Evolutionary conservation across 495 filamentous ascomycete genomes (phyloP), one percentile per base, ranked within the genome.

Genomic region (Lepidopterella palustris): DNA sequence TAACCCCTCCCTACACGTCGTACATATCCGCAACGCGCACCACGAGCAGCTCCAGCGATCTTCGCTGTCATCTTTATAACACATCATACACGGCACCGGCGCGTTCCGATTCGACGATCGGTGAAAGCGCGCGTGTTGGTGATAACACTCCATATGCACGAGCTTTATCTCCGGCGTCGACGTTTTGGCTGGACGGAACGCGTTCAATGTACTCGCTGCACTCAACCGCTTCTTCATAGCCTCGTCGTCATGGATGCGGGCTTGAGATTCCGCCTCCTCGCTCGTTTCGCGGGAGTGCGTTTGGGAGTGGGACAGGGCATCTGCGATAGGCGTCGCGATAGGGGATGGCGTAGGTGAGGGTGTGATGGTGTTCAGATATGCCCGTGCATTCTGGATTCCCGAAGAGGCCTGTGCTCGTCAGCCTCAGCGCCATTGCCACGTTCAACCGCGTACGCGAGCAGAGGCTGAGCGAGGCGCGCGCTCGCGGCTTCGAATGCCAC

Each of bases 361-460:
- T 24, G 60, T 62, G 29, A 62, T 52, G 15, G 54, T 62, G 25
- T 40, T 61, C 52, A 61, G 42, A 11, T 28, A 27, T 31, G 55
- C 26, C 21, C 21, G 21, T 11, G 25, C 21, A 42, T 28, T 39
- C 18, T 50, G 26, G 4, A 27, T 26, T 58, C 15, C 32, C 31
- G 54, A 45, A 45, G 27, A 45, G 21, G n/a, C 32, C 54, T 45
- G 31, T 31, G 15, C 18, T 50, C 45, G 55, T 45, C 25, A 59
- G 49, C 47, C 15, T 50, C 20, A 24, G 21, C 25, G 20, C n/a
- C n/a, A n/a, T n/a, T n/a, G n/a, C n/a, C n/a, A n/a, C n/a, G n/a
- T n/a, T n/a, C n/a, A n/a, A 13, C 18, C 26, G 24, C 47, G 25
- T 24, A 42, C 18, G 18, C 13, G 18, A 42, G 35, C 35, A 42